These are phyloP conservation scores for Cutaneotrichosporon cavernicola DNA, from an alignment of 1,284 basidiomycete genomes.

Conservation along the genomic window DNA sequence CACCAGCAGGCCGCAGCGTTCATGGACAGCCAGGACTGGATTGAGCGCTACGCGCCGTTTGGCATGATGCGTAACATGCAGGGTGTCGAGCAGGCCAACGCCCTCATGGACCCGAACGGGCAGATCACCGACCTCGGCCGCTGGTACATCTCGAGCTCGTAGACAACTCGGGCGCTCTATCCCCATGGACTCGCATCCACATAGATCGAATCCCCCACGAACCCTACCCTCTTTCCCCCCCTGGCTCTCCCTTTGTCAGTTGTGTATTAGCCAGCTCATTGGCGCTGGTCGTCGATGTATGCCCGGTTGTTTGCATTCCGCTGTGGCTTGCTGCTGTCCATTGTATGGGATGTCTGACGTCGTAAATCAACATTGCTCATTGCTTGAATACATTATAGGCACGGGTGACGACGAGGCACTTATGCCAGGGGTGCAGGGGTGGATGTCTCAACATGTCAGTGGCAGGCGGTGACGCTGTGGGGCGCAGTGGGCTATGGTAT, in stretches of 20 bases:
- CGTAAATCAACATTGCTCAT: neutral
- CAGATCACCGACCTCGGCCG: constrained; percentile 46
- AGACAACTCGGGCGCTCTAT: constrained; percentile 3
- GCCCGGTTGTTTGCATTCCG: neutral
- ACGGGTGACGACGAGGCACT: neutral
- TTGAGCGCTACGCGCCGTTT: constrained; percentile 67
- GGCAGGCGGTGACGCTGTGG: too few relatives aligned
- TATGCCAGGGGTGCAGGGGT: neutral
- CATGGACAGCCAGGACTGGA: constrained; percentile 60
- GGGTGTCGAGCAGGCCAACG: constrained; percentile 65
- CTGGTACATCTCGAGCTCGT: constrained; percentile 30
- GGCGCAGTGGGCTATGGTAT: too few relatives aligned
- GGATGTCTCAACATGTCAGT: too few relatives aligned
- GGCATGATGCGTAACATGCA: constrained; percentile 69
- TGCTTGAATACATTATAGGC: neutral
- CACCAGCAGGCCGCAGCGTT: constrained; percentile 61
- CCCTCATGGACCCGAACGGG: constrained; percentile 51
- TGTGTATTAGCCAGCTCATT: neutral
- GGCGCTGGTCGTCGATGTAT: neutral
- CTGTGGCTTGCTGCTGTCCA: neutral
- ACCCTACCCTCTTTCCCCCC: neutral
- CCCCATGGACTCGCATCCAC: neutral
- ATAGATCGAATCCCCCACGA: neutral
- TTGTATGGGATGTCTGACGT: neutral
- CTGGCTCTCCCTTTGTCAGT: too few relatives aligned